Evolutionary conservation across 495 filamentous ascomycete species (phyloP).

Genomic region (Aspergillus cavernicola): DNA sequence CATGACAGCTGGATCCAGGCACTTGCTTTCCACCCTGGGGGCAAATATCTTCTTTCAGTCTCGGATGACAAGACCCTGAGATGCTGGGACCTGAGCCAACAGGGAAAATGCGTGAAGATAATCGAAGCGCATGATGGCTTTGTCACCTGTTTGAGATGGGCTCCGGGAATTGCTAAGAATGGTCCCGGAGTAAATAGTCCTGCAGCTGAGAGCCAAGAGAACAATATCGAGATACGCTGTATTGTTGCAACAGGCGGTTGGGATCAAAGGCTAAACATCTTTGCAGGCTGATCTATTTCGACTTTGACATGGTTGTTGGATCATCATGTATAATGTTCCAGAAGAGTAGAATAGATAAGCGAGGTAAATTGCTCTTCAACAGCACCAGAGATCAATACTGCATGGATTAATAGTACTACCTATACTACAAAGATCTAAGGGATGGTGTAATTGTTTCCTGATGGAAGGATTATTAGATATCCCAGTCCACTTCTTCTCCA

Average conservation of each 20-base stretch:
- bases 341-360: too few relatives aligned
- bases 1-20: slow-evolving; percentile 96
- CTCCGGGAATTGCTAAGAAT: slow-evolving; percentile 64
- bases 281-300: too few relatives aligned
- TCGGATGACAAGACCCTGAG: slow-evolving; percentile 88
- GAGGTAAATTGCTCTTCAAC: too few relatives aligned
- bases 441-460: too few relatives aligned
- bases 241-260: slow-evolving; percentile 60
- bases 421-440: too few relatives aligned
- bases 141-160: slow-evolving; percentile 84
- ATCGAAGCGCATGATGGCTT: slow-evolving; percentile 77
- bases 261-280: not conserved
- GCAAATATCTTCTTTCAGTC: slow-evolving; percentile 83
- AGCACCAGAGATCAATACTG: too few relatives aligned
- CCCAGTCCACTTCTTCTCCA: too few relatives aligned
- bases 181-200: slow-evolving; percentile 30
- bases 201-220: slow-evolving; percentile 17
- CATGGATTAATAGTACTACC: too few relatives aligned
- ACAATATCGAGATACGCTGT: slow-evolving; percentile 25
- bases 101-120: slow-evolving; percentile 83
- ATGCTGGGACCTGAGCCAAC: slow-evolving; percentile 92
- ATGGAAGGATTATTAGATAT: too few relatives aligned
- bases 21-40: slow-evolving; percentile 86
- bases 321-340: too few relatives aligned
- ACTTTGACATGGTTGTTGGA: too few relatives aligned